These are phyloP conservation scores for Ocimum tenuiflorum DNA, from an alignment of 257 asterid genomes.

Conservation along the genomic window DNA sequence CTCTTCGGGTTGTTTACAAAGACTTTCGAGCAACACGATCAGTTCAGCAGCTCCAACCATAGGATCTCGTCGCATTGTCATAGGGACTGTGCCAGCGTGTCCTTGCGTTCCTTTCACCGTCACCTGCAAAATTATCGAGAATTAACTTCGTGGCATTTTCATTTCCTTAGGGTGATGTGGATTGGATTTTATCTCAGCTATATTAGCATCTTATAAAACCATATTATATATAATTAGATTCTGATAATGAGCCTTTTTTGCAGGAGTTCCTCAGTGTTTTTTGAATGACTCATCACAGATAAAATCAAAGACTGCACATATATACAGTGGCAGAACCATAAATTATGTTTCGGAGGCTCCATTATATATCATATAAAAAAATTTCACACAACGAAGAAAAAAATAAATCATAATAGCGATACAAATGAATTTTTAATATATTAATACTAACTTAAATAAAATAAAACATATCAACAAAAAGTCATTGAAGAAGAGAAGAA, in stretches of 20 bases:
- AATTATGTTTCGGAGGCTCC: too few species aligned
- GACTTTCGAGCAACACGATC: slow-evolving; percentile 70
- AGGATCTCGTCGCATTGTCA: slow-evolving; percentile 93
- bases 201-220: background rate
- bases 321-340: too few species aligned
- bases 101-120: slow-evolving; percentile 95
- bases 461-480: too few species aligned
- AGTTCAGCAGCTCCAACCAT: slow-evolving; percentile 93
- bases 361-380: too few species aligned
- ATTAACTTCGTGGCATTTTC: background rate
- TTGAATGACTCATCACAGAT: too few species aligned
- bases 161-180: background rate
- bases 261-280: background rate
- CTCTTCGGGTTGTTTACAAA: slow-evolving; percentile 78
- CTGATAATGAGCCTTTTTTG: background rate
- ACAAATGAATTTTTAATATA: too few species aligned
- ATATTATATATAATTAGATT: background rate
- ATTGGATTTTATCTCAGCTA: background rate
- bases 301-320: too few species aligned
- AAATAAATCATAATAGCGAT: too few species aligned
- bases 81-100: slow-evolving; percentile 98
- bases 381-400: too few species aligned
- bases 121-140: slow-evolving; percentile 42
- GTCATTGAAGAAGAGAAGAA: too few species aligned
- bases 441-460: too few species aligned